These are phyloP conservation scores for Neonectria magnoliae DNA, from an alignment of 2,329 filamentous ascomycete genomes.

Conservation along the genomic window DNA sequence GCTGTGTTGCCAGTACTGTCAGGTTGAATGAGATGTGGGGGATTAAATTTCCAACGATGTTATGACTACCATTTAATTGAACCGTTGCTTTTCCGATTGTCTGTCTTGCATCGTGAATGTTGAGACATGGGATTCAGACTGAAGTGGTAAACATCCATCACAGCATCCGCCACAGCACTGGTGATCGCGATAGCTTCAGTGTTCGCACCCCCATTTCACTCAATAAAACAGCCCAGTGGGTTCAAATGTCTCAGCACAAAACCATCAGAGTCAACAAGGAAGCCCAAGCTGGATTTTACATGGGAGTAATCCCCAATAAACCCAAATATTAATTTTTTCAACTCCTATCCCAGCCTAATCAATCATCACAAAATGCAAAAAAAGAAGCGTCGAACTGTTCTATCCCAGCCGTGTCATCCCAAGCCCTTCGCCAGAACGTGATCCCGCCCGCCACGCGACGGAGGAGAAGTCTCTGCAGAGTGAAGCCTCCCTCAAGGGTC, in stretches of 20 bases:
- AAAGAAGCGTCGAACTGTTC: constrained; percentile 61
- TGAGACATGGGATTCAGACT: background rate
- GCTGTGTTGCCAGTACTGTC: constrained; percentile 24
- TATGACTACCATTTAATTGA: constrained; percentile 10
- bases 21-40: constrained; percentile 33
- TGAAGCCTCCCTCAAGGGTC: constrained; percentile 76
- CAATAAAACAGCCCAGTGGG: background rate
- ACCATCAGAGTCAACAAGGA: background rate
- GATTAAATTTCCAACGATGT: constrained; percentile 13
- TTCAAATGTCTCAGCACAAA: background rate
- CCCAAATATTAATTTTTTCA: constrained; percentile 3
- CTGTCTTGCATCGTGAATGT: background rate
- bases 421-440: constrained; percentile 69
- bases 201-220: background rate
- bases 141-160: background rate
- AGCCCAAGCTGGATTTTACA: background rate
- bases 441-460: constrained; percentile 77
- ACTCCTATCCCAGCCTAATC: accelerated
- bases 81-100: background rate
- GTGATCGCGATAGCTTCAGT: background rate
- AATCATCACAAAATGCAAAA: constrained; percentile 41
- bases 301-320: constrained; percentile 6
- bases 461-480: constrained; percentile 77
- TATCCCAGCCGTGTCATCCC: constrained; percentile 64
- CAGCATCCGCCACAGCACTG: background rate